Percentiles rank a stretch among this genome's conserved stretches.
phyloP scores from a whole-genome alignment of 108 stramenopile species.

The Cyclotella kingstonii region DNA sequence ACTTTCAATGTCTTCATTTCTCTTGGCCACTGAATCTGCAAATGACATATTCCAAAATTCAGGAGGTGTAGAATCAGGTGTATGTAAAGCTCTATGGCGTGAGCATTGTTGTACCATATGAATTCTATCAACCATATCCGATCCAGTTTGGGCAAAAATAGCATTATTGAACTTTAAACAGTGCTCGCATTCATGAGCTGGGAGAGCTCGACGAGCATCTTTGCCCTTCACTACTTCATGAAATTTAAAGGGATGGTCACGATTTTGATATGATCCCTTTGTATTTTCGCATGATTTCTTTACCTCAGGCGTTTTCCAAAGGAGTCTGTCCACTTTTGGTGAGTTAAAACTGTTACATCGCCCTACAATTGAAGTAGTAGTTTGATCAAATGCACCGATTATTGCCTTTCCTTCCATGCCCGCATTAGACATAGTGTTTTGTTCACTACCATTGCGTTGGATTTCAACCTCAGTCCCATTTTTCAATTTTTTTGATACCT shows the following conservation, averaged over 20 bases:
- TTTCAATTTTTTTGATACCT: not conserved
- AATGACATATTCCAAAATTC: conserved; percentile 53
- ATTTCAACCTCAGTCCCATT: not conserved
- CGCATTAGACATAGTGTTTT: no score
- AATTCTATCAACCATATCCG: conserved; percentile 22
- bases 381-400: no score
- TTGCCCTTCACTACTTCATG: conserved; percentile 50
- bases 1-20: not conserved
- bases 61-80: conserved; percentile 32
- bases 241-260: conserved; percentile 22
- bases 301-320: conserved; percentile 17
- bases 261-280: conserved; percentile 7
- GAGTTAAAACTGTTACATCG: no score
- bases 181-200: conserved; percentile 48
- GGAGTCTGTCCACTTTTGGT: no score
- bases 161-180: conserved; percentile 48
- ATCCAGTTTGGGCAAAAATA: conserved; percentile 19
- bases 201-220: conserved; percentile 29
- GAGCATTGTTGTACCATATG: conserved; percentile 48
- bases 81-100: conserved; percentile 37
- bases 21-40: conserved; percentile 21
- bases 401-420: no score
- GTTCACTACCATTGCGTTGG: no score
- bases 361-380: no score
- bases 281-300: not conserved